Percentiles rank a stretch among this genome's conserved stretches.
These are phyloP conservation scores for Allium fistulosum DNA, from an alignment of 106 monocot species.

Conservation along the genomic window DNA sequence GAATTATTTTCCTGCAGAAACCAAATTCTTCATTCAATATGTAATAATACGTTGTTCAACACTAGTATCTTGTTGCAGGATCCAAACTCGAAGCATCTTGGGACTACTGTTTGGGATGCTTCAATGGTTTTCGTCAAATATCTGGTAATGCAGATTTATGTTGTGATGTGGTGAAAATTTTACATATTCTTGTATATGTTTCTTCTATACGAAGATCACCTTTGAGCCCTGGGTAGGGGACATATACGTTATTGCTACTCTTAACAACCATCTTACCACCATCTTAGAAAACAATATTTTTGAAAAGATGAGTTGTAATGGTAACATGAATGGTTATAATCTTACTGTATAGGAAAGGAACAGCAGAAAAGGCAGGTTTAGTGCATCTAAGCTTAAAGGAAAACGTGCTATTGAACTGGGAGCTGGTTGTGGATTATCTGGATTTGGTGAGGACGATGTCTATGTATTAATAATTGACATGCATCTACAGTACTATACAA, in stretches of 20 bases:
- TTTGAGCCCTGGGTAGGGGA: too few relatives aligned
- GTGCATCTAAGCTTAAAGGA: conserved; percentile 78
- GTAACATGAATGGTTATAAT: not conserved
- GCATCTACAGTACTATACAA: too few relatives aligned
- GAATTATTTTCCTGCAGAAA: too few relatives aligned
- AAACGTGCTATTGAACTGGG: conserved; percentile 93
- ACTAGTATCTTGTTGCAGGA: conserved; percentile 30
- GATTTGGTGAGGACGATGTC: conserved; percentile 4
- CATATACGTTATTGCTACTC: too few relatives aligned
- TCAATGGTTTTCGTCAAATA: conserved; percentile 93
- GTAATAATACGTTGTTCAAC: too few relatives aligned
- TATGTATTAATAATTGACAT: too few relatives aligned
- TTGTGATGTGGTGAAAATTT: too few relatives aligned
- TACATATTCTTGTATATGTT: too few relatives aligned
- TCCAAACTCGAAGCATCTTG: conserved; percentile 97
- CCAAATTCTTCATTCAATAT: too few relatives aligned
- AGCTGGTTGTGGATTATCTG: conserved; percentile 90
- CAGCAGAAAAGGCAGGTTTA: conserved; percentile 86
- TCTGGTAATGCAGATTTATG: conserved; percentile 33
- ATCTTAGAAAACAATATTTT: not conserved
- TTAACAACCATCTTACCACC: too few relatives aligned
- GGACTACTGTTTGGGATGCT: conserved; percentile 99
- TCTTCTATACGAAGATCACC: too few relatives aligned
- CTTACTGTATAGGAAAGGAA: conserved; percentile 65
- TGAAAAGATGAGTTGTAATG: not conserved